Evolutionary conservation across 257 asterid species (phyloP).

Genomic region (Salvia splendens): DNA sequence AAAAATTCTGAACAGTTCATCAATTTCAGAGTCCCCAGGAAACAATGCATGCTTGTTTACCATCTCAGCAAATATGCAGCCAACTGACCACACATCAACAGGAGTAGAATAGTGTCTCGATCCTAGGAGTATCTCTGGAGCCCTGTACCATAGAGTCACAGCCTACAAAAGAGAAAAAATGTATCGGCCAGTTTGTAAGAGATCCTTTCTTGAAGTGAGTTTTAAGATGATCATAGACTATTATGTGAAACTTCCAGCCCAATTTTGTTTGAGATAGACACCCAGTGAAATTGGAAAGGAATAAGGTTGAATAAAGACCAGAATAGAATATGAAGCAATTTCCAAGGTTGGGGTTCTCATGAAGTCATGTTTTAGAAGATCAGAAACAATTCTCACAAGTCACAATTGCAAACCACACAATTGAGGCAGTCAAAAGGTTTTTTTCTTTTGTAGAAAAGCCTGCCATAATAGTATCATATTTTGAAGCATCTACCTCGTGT

Average conservation of each 20-base stretch:
- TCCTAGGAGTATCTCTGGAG: conserved; percentile 97
- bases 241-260: neutral
- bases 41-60: conserved; percentile 74
- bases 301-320: conserved; percentile 4
- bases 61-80: conserved; percentile 99
- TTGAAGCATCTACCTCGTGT: conserved; percentile 62
- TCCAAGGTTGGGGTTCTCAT: conserved; percentile 11
- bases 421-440: neutral
- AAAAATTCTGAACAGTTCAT: conserved; percentile 83
- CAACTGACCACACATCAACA: conserved; percentile 96
- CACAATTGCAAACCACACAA: conserved; percentile 7
- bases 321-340: neutral
- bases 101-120: conserved; percentile 95
- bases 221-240: conserved; percentile 15
- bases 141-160: conserved; percentile 97
- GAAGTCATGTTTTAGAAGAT: conserved; percentile 15
- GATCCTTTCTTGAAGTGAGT: conserved; percentile 1
- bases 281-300: conserved; percentile 7
- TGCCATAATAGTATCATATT: conserved; percentile 18
- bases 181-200: neutral
- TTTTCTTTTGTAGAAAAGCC: neutral
- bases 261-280: neutral
- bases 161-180: conserved; percentile 52
- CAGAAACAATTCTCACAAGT: neutral
- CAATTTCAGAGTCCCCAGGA: conserved; percentile 97